These are phyloP conservation scores for Gastrolobium villosum DNA, from an alignment of 306 rosid species.

Conservation along the genomic window DNA sequence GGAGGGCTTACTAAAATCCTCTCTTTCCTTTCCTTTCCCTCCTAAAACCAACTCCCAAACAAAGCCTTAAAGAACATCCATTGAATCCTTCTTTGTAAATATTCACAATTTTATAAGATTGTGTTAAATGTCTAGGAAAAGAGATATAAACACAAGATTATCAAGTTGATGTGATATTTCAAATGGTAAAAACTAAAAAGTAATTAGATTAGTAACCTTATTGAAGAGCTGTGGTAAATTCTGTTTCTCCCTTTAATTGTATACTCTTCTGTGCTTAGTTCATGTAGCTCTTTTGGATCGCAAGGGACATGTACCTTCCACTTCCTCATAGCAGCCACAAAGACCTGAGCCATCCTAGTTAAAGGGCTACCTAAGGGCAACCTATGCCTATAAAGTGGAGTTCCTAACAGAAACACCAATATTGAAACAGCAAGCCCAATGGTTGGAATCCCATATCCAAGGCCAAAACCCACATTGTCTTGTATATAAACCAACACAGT, in stretches of 20 bases:
- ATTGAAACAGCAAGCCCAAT: constrained; percentile 67
- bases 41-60: too few species aligned
- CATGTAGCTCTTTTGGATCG: constrained; percentile 75
- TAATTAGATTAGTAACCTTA: constrained; percentile 56
- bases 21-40: too few species aligned
- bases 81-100: too few species aligned
- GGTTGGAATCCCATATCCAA: constrained; percentile 92
- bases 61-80: too few species aligned
- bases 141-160: too few species aligned
- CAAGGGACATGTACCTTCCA: constrained; percentile 59
- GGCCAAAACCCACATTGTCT: constrained; percentile 79
- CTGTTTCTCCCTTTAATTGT: constrained; percentile 53
- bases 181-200: neutral
- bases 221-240: constrained; percentile 63
- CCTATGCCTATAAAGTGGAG: constrained; percentile 76
- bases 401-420: constrained; percentile 69
- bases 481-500: constrained; percentile 76
- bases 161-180: neutral
- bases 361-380: constrained; percentile 79
- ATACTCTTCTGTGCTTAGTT: constrained; percentile 60
- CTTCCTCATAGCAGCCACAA: constrained; percentile 68
- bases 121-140: too few species aligned
- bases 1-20: too few species aligned
- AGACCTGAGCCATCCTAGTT: constrained; percentile 61
- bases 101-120: too few species aligned